Conservation (phyloP, 2,329 filamentous ascomycete species). For the Parafenestella ontariensis region DNA sequence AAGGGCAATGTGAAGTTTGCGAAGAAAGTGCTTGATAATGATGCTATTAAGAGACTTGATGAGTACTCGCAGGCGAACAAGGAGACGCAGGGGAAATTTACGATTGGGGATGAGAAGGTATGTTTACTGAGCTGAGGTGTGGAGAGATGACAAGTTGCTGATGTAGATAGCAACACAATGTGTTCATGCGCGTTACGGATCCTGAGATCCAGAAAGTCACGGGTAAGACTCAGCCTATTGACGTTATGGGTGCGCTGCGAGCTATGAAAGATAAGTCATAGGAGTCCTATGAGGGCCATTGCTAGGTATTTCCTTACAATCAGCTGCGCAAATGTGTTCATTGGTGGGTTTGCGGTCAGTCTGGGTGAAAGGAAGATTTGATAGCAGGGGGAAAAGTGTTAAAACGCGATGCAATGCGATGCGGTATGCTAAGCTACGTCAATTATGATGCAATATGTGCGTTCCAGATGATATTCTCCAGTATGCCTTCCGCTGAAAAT, state of each 20-base stretch:
- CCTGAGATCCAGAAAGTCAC: slow-evolving; percentile 84
- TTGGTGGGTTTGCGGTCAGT: not conserved
- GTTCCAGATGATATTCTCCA: not conserved
- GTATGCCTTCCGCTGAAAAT: not conserved
- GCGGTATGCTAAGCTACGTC: not conserved
- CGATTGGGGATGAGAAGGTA: slow-evolving; percentile 96
- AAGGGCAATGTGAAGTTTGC: slow-evolving; percentile 93
- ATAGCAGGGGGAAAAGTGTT: too few relatives aligned
- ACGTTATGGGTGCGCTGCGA: slow-evolving; percentile 84
- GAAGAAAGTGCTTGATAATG: slow-evolving; percentile 74
- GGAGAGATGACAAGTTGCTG: not conserved
- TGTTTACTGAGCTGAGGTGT: too few relatives aligned
- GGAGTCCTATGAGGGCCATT: slow-evolving; percentile 1
- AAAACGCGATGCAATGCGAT: not conserved
- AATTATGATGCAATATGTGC: not conserved
- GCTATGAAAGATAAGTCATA: slow-evolving; percentile 80
- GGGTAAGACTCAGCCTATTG: slow-evolving; percentile 78
- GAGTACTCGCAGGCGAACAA: slow-evolving; percentile 79
- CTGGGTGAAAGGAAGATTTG: not conserved
- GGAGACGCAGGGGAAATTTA: slow-evolving; percentile 94
- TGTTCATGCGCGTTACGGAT: slow-evolving; percentile 94
- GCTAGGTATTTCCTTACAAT: not conserved
- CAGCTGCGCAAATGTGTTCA: not conserved
- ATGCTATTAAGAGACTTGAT: slow-evolving; percentile 75
- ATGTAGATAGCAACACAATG: slow-evolving; percentile 76